Percentiles rank a stretch among this genome's conserved stretches.
Evolutionary conservation across 1,139 yeast genomes (phyloP).

Genomic region (Geotrichum candidum): DNA sequence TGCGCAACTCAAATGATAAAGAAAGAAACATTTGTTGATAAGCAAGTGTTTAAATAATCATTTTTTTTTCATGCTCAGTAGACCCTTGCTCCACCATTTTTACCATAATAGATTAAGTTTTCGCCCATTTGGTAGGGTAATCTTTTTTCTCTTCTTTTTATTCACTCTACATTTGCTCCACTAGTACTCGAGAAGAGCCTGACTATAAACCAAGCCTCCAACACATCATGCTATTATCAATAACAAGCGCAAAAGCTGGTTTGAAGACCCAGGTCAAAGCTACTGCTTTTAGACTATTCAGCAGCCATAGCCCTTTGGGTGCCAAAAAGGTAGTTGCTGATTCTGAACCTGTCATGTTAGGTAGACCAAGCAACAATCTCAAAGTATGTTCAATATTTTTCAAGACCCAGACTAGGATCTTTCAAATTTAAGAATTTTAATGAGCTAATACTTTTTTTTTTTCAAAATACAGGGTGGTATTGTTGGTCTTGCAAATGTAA

Average conservation of each 20-base stretch:
- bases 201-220: neutral
- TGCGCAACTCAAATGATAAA: no score
- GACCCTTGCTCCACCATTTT: no score
- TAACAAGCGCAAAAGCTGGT: neutral
- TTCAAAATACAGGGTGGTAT: constrained; percentile 49
- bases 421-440: neutral
- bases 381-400: constrained; percentile 38
- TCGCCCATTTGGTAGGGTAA: neutral
- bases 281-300: neutral
- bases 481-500: constrained; percentile 79
- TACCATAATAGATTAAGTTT: neutral
- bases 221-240: neutral
- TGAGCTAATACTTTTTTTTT: neutral
- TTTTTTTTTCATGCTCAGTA: no score
- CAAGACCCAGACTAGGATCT: neutral
- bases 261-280: neutral
- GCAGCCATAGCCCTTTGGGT: neutral
- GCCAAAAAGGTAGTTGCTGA: neutral
- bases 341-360: constrained; percentile 18
- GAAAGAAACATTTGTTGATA: no score
- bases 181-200: neutral
- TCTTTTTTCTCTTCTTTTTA: neutral
- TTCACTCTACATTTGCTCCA: neutral
- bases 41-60: no score
- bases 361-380: constrained; percentile 48